Conservation (phyloP, 1,284 basidiomycete genomes). For the Wolfiporia cocos region DNA sequence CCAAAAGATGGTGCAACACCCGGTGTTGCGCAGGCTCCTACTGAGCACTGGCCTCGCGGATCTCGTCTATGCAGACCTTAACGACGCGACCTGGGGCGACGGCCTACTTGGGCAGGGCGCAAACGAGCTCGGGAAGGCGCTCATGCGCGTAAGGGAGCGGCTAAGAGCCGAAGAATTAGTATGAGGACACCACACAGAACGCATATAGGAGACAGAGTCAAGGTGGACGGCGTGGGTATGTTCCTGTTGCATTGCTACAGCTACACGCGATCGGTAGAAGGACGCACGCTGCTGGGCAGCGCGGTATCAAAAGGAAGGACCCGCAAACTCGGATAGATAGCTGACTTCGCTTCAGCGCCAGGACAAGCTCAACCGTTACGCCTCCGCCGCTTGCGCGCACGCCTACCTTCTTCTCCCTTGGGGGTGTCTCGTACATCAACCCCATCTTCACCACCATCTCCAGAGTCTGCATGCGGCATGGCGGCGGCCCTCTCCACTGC, state of each 20-base stretch:
- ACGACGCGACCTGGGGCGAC: conserved; percentile 53
- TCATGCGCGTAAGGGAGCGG: conserved; percentile 45
- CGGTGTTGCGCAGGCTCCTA: conserved; percentile 37
- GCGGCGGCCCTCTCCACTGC: conserved; percentile 46
- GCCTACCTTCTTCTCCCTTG: conserved; percentile 6
- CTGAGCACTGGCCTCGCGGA: conserved; percentile 40
- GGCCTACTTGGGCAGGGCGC: conserved; percentile 39
- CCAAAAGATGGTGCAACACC: conserved; percentile 59
- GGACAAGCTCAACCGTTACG: conserved; percentile 3
- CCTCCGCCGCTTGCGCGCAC: conserved; percentile 17
- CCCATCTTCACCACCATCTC: too few relatives aligned
- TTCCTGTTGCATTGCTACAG: neutral
- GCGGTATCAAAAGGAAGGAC: too few relatives aligned
- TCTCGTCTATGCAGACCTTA: conserved; percentile 43
- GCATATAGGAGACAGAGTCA: too few relatives aligned
- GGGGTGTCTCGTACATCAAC: too few relatives aligned
- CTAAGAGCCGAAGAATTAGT: conserved; percentile 32
- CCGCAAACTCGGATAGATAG: too few relatives aligned
- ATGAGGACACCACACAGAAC: conserved; percentile 5
- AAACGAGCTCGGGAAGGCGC: conserved; percentile 53
- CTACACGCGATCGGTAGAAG: too few relatives aligned
- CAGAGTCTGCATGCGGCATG: too few relatives aligned
- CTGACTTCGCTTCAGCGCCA: neutral
- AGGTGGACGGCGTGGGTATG: neutral
- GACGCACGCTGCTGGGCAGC: too few relatives aligned